A percentile compares a stretch with the other conserved stretches of the same genome.
Conservation (phyloP, 1,284 basidiomycete species). For the Cryptococcus sp. region DNA sequence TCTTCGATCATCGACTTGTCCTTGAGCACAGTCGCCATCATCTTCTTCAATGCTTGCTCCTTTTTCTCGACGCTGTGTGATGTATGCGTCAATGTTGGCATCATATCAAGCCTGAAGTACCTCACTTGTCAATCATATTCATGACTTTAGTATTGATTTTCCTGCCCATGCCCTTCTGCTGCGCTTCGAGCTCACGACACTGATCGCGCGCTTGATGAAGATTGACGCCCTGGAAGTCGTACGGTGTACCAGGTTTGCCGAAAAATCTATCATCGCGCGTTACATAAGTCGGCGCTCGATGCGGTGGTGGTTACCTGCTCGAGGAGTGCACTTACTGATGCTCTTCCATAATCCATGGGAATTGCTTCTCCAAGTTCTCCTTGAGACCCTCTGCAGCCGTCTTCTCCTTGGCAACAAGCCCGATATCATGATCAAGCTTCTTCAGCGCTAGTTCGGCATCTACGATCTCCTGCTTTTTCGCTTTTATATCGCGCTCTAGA, state of each 20-base stretch:
- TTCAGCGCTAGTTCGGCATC: conserved; percentile 72
- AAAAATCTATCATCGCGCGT: conserved; percentile 60
- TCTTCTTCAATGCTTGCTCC: conserved; percentile 81
- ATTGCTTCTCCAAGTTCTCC: conserved; percentile 70
- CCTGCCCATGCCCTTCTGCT: conserved; percentile 86
- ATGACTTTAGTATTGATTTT: conserved; percentile 95
- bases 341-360: conserved; percentile 87
- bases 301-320: not conserved
- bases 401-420: conserved; percentile 56
- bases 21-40: conserved; percentile 82
- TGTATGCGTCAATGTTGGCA: not conserved
- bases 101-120: conserved; percentile 4
- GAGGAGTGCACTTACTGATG: conserved; percentile 62
- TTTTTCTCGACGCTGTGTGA: conserved; percentile 84
- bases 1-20: conserved; percentile 96
- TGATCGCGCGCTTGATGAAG: conserved; percentile 66
- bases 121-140: conserved; percentile 91
- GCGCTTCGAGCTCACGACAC: conserved; percentile 73
- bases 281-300: not conserved
- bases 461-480: conserved; percentile 72
- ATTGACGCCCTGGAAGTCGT: conserved; percentile 78
- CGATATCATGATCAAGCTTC: conserved; percentile 60
- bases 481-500: conserved; percentile 77
- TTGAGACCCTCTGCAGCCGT: conserved; percentile 60
- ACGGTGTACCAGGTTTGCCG: conserved; percentile 76